Evolutionary conservation across 2,329 filamentous ascomycete genomes (phyloP).

Genomic region (Paecilomyces dactylethromorphus): DNA sequence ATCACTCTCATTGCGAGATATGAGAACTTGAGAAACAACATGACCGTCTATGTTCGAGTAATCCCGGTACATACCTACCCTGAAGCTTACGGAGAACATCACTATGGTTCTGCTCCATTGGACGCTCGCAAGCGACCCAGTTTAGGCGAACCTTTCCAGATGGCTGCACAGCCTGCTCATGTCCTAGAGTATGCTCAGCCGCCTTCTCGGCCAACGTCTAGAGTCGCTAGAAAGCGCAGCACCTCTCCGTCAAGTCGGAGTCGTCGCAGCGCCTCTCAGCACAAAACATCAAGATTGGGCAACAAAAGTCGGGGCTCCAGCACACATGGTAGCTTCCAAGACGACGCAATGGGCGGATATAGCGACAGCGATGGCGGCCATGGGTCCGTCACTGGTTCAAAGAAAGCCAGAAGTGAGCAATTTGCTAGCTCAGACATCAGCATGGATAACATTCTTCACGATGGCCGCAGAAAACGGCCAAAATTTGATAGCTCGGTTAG

Average conservation of each 20-base stretch:
- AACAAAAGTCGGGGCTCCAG: conserved; percentile 63
- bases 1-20: conserved; percentile 91
- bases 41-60: conserved; percentile 87
- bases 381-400: conserved; percentile 63
- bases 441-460: conserved; percentile 95
- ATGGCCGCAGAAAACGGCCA: conserved; percentile 86
- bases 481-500: conserved; percentile 97
- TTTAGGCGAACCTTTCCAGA: conserved; percentile 58
- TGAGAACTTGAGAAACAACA: conserved; percentile 89
- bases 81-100: conserved; percentile 37
- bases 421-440: conserved; percentile 95
- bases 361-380: conserved; percentile 82
- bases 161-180: conserved; percentile 50
- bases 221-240: conserved; percentile 69
- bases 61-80: conserved; percentile 54
- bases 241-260: conserved; percentile 66
- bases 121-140: conserved; percentile 51
- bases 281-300: conserved; percentile 61
- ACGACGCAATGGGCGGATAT: conserved; percentile 69
- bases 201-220: conserved; percentile 62
- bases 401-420: conserved; percentile 72
- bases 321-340: conserved; percentile 52
- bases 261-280: conserved; percentile 71
- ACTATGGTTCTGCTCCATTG: conserved; percentile 44
- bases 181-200: conserved; percentile 53